phyloP scores from a whole-genome alignment of 768 basidiomycete genomes.

The Agaricus blazei region DNA sequence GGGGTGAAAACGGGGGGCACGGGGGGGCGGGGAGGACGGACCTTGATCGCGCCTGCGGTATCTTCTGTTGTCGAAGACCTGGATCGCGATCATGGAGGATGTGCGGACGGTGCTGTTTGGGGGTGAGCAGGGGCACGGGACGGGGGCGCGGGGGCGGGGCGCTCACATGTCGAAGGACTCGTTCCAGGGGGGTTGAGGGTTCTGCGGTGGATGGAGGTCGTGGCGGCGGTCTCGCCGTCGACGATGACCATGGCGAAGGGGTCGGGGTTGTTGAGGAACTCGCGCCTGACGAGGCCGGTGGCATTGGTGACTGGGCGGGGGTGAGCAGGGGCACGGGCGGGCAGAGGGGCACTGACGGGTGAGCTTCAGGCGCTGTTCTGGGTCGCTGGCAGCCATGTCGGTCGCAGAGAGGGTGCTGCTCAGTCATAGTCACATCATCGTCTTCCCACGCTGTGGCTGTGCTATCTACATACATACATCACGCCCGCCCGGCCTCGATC shows the following conservation, averaged over 20 bases:
- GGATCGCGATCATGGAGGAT: conserved; percentile 73
- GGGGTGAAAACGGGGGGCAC: not conserved
- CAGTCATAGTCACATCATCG: not conserved
- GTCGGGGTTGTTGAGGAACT: conserved; percentile 77
- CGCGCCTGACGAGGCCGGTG: conserved; percentile 67
- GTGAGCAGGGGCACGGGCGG: conserved; percentile 4
- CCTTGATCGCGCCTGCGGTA: conserved; percentile 87
- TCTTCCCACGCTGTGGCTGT: conserved; percentile 10
- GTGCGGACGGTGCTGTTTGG: conserved; percentile 60
- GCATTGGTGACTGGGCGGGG: conserved; percentile 63
- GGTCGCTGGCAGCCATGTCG: conserved; percentile 28
- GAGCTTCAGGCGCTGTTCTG: conserved; percentile 44
- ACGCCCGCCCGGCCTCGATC: conserved; percentile 76
- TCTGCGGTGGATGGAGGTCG: conserved; percentile 67
- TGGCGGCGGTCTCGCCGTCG: conserved; percentile 78
- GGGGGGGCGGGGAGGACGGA: conserved; percentile 24
- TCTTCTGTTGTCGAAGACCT: conserved; percentile 88
- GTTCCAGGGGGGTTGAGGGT: conserved; percentile 76
- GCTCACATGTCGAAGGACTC: conserved; percentile 82
- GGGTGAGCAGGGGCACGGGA: conserved; percentile 10
- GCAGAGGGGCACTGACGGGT: conserved; percentile 29
- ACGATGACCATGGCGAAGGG: conserved; percentile 87
- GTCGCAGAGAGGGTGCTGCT: not conserved
- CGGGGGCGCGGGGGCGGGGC: conserved; percentile 9
- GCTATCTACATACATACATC: conserved; percentile 15